These are phyloP conservation scores for Juglanconis sp. DNA, from an alignment of 2,329 filamentous ascomycete species.

Conservation along the genomic window DNA sequence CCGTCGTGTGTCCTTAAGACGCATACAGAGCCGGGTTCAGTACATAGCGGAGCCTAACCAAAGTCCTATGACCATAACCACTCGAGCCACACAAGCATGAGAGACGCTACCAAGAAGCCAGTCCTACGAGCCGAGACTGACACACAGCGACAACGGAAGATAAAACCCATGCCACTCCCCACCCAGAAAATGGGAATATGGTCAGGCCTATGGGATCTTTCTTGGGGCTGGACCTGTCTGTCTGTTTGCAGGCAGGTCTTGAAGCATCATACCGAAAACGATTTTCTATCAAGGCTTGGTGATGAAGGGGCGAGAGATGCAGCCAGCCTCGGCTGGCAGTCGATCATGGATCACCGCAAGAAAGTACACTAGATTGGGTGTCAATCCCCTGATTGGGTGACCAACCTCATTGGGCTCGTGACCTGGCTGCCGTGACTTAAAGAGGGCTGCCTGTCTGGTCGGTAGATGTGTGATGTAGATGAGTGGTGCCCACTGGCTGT, in stretches of 20 bases:
- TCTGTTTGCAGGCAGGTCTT: background rate
- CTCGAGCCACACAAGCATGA: background rate
- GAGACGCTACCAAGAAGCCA: background rate
- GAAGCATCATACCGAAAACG: constrained; percentile 2
- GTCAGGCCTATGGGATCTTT: constrained; percentile 1
- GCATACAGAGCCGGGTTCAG: background rate
- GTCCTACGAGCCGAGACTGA: too few species aligned
- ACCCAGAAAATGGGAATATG: too few species aligned
- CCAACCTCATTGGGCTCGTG: constrained; percentile 16
- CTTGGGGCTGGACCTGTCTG: background rate
- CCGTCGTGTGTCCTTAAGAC: background rate
- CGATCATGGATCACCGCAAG: background rate
- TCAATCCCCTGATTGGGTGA: constrained; percentile 15
- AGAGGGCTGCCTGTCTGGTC: background rate
- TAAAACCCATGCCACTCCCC: too few species aligned
- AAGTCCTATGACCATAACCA: background rate
- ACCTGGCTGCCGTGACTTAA: constrained; percentile 13
- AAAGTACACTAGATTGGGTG: constrained; percentile 9
- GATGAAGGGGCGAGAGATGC: background rate
- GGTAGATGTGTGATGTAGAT: background rate
- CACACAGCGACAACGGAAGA: too few species aligned
- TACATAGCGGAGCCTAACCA: background rate
- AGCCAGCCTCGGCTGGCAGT: background rate
- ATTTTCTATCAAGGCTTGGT: background rate
- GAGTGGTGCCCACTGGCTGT: too few species aligned